Evolutionary conservation across 495 filamentous ascomycete species (phyloP).

Genomic region (Aspergillus campestris): DNA sequence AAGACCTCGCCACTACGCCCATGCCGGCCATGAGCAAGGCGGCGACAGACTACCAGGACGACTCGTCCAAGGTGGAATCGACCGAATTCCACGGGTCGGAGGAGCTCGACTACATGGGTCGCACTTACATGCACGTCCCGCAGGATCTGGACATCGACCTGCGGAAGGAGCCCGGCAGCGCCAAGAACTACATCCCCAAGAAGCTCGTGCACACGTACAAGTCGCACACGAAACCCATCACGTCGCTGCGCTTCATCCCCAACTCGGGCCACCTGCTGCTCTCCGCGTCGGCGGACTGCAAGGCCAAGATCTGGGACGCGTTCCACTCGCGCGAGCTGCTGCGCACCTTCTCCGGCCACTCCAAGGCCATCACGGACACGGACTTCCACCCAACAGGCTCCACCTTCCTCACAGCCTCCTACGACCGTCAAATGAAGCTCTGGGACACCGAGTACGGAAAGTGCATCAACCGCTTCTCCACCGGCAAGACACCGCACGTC

Average conservation of each 20-base stretch:
- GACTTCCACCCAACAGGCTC: slow-evolving; percentile 77
- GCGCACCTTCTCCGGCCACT: slow-evolving; percentile 82
- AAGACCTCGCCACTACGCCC: slow-evolving; percentile 33
- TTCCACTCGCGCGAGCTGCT: slow-evolving; percentile 84
- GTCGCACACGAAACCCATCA: slow-evolving; percentile 77
- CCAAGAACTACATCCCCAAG: slow-evolving; percentile 89
- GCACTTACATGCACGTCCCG: slow-evolving; percentile 80
- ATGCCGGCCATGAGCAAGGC: slow-evolving; percentile 48
- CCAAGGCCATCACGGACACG: slow-evolving; percentile 82
- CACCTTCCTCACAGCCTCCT: slow-evolving; percentile 84
- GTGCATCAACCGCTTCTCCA: slow-evolving; percentile 78
- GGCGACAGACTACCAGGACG: slow-evolving; percentile 52
- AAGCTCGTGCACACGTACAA: slow-evolving; percentile 87
- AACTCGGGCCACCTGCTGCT: slow-evolving; percentile 78
- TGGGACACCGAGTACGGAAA: slow-evolving; percentile 96
- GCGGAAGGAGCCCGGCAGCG: slow-evolving; percentile 64
- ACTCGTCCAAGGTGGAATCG: slow-evolving; percentile 55
- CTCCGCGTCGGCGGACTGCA: slow-evolving; percentile 75
- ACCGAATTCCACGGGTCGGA: slow-evolving; percentile 81
- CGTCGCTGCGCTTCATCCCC: slow-evolving; percentile 81
- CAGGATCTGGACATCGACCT: slow-evolving; percentile 89
- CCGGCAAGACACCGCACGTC: slow-evolving; percentile 91
- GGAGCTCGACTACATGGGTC: slow-evolving; percentile 81
- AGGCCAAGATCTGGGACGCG: slow-evolving; percentile 91
- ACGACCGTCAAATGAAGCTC: slow-evolving; percentile 89